These are phyloP conservation scores for Malassezia restricta DNA, from an alignment of 1,284 basidiomycete genomes.

Conservation along the genomic window DNA sequence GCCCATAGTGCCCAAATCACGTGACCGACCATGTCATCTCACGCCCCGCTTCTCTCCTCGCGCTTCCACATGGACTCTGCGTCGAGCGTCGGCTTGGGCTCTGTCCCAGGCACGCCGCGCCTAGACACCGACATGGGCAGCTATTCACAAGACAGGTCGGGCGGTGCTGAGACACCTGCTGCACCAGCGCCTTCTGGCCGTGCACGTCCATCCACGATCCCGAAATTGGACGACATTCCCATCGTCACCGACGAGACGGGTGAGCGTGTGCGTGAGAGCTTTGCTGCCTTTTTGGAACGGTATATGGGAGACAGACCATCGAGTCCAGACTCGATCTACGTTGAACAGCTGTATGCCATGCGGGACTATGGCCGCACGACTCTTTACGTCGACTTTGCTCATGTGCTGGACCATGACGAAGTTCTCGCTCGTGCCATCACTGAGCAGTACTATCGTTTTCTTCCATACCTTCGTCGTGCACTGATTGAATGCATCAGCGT, in stretches of 20 bases:
- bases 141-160: not conserved
- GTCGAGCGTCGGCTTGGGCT: slow-evolving; percentile 6
- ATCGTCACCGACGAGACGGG: slow-evolving; percentile 82
- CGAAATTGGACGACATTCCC: slow-evolving; percentile 54
- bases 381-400: slow-evolving; percentile 87
- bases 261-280: slow-evolving; percentile 78
- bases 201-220: slow-evolving; percentile 22
- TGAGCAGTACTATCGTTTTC: slow-evolving; percentile 87
- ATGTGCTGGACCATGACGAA: slow-evolving; percentile 77
- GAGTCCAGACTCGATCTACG: slow-evolving; percentile 52
- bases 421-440: slow-evolving; percentile 83
- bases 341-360: slow-evolving; percentile 85
- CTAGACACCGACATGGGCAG: slow-evolving; percentile 9
- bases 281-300: slow-evolving; percentile 80
- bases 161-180: not conserved
- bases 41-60: too few species aligned
- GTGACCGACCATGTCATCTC: too few species aligned
- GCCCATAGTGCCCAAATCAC: too few species aligned
- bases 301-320: not conserved
- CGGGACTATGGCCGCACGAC: slow-evolving; percentile 84
- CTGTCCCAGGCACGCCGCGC: not conserved
- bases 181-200: slow-evolving; percentile 14
- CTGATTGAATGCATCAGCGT: slow-evolving; percentile 76
- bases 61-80: slow-evolving; percentile 7
- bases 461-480: slow-evolving; percentile 82